Conservation (phyloP, 139 green algal species). For the Picochlorum costavermella region DNA sequence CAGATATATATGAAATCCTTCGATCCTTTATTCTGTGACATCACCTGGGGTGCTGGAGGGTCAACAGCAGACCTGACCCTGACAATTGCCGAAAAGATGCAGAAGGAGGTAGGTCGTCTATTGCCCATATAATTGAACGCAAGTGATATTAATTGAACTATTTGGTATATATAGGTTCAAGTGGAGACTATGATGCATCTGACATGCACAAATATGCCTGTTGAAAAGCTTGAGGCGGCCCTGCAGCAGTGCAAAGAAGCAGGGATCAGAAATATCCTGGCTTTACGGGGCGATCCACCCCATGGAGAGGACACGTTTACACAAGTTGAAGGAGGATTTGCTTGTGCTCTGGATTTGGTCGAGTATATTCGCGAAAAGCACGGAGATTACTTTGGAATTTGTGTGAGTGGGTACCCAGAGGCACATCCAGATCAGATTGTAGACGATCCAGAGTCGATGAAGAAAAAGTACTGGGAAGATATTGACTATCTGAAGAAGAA, state of each 20-base stretch:
- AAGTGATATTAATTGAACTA: slow-evolving; percentile 5
- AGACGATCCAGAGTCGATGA: slow-evolving; percentile 60
- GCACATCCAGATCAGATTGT: slow-evolving; percentile 89
- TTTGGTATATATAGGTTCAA: slow-evolving; percentile 59
- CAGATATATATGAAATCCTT: slow-evolving; percentile 79
- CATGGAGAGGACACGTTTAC: slow-evolving; percentile 84
- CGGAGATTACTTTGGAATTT: slow-evolving; percentile 93
- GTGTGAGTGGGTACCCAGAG: slow-evolving; percentile 91
- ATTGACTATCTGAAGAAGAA: slow-evolving; percentile 94
- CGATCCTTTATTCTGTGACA: slow-evolving; percentile 89
- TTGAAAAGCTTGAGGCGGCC: slow-evolving; percentile 76
- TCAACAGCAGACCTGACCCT: slow-evolving; percentile 91
- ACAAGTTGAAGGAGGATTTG: slow-evolving; percentile 83
- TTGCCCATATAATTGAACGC: not conserved
- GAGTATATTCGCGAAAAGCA: slow-evolving; percentile 82
- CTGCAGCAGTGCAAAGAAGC: slow-evolving; percentile 70
- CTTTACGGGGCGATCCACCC: slow-evolving; percentile 86
- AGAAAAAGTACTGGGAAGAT: slow-evolving; percentile 78
- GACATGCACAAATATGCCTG: slow-evolving; percentile 97
- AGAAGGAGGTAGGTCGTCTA: slow-evolving; percentile 66
- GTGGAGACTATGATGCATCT: slow-evolving; percentile 99
- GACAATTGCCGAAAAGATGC: slow-evolving; percentile 89
- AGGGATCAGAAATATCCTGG: slow-evolving; percentile 92
- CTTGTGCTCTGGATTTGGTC: slow-evolving; percentile 88
- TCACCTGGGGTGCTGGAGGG: slow-evolving; percentile 96